These are phyloP conservation scores for Coniophora puteana DNA, from an alignment of 1,284 basidiomycete species.

Conservation along the genomic window DNA sequence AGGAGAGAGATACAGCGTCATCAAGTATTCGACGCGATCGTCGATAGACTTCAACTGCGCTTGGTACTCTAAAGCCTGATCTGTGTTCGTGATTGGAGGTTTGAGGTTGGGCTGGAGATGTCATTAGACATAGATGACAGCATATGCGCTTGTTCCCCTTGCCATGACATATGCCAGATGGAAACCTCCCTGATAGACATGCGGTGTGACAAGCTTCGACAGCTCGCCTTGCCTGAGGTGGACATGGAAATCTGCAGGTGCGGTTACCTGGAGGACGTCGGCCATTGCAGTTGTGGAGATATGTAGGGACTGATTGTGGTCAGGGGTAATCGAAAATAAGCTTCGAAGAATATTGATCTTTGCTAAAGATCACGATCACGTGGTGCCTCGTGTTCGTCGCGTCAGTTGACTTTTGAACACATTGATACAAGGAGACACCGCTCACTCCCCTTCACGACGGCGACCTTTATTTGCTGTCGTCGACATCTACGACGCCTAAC, in stretches of 20 bases:
- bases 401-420: constrained; percentile 31
- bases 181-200: constrained; percentile 90
- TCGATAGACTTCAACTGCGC: constrained; percentile 73
- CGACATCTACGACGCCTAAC: neutral
- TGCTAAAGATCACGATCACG: constrained; percentile 27
- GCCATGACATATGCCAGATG: constrained; percentile 97
- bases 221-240: constrained; percentile 90
- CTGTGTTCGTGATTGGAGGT: constrained; percentile 88
- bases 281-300: too few species aligned
- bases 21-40: constrained; percentile 81
- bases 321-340: too few species aligned
- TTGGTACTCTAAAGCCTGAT: constrained; percentile 82
- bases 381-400: constrained; percentile 20
- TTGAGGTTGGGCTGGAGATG: constrained; percentile 82
- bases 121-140: constrained; percentile 10
- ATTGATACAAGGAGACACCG: too few species aligned
- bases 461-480: constrained; percentile 5
- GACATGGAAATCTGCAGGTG: constrained; percentile 95
- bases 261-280: constrained; percentile 47
- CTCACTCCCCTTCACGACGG: neutral
- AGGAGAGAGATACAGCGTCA: constrained; percentile 94
- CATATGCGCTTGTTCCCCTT: constrained; percentile 16
- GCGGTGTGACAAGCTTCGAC: constrained; percentile 84
- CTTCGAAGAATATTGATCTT: too few species aligned
- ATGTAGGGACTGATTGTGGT: too few species aligned